Percentiles rank a stretch among this genome's conserved stretches.
Conservation (phyloP, 345 rosid genomes). For the Combretum micranthum region DNA sequence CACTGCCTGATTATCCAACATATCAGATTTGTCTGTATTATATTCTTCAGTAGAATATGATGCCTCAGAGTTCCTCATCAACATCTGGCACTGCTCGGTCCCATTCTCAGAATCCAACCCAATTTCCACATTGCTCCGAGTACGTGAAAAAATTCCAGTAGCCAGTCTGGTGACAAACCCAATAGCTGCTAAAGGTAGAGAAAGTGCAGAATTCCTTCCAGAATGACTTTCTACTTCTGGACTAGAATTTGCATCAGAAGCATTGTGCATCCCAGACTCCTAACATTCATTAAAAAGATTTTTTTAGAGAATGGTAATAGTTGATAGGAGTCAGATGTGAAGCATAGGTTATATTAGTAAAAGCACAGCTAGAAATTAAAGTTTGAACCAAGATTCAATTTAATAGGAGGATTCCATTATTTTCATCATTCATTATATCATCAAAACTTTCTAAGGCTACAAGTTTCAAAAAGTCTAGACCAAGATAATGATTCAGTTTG, state of each 20-base stretch:
- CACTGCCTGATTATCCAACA: slow-evolving; percentile 23
- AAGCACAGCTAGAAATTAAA: no score
- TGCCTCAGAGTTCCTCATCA: slow-evolving; percentile 20
- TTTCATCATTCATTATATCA: no score
- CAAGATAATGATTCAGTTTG: no score
- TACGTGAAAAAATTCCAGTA: slow-evolving; percentile 73
- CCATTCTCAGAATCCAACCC: slow-evolving; percentile 41
- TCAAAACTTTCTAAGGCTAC: no score
- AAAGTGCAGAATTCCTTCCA: slow-evolving; percentile 63
- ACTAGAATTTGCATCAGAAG: slow-evolving; percentile 28
- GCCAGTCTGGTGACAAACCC: slow-evolving; percentile 83
- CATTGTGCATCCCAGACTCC: slow-evolving; percentile 40
- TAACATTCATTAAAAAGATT: slow-evolving; percentile 25
- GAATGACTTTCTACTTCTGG: slow-evolving; percentile 37
- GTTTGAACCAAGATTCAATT: no score
- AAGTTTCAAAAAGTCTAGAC: no score
- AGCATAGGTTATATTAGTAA: no score
- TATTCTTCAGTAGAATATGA: slow-evolving; percentile 33
- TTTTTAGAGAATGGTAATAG: slow-evolving; percentile 12
- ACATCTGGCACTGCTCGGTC: slow-evolving; percentile 28
- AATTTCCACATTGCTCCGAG: slow-evolving; percentile 45
- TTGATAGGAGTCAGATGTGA: background rate
- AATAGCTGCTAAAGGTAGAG: slow-evolving; percentile 84
- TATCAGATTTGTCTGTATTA: slow-evolving; percentile 35
- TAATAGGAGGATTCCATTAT: no score